A percentile compares a stretch with the other conserved stretches of the same genome.
Evolutionary conservation across 768 basidiomycete species (phyloP).

Genomic region (Podaxis sp.): DNA sequence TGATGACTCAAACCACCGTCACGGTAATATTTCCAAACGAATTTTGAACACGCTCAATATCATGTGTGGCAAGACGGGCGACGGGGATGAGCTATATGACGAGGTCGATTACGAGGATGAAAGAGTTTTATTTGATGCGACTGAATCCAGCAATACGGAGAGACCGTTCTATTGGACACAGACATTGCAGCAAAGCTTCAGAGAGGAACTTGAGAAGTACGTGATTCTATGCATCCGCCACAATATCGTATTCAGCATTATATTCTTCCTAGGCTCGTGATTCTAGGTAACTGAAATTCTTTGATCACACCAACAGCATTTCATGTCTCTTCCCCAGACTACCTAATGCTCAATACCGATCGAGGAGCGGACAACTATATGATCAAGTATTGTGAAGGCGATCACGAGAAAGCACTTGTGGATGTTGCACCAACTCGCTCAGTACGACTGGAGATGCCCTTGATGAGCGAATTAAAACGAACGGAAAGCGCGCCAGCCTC

Average conservation of each 20-base stretch:
- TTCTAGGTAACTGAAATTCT: conserved; percentile 49
- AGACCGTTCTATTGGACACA: conserved; percentile 82
- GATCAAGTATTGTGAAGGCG: conserved; percentile 86
- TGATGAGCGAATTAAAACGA: conserved; percentile 65
- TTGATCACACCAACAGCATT: neutral
- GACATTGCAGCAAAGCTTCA: conserved; percentile 72
- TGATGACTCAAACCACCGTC: conserved; percentile 78
- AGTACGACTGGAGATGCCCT: conserved; percentile 61
- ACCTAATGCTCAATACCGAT: conserved; percentile 91
- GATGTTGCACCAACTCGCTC: conserved; percentile 76
- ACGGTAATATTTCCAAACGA: conserved; percentile 63
- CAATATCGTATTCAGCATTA: conserved; percentile 10
- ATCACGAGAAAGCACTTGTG: conserved; percentile 72
- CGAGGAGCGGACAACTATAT: conserved; percentile 87
- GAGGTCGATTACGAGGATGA: conserved; percentile 76
- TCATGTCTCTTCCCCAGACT: conserved; percentile 44
- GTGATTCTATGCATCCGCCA: conserved; percentile 16
- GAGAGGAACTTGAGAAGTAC: conserved; percentile 86
- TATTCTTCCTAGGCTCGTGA: conserved; percentile 57
- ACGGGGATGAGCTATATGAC: conserved; percentile 63
- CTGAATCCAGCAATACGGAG: conserved; percentile 49
- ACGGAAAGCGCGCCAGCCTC: conserved; percentile 29
- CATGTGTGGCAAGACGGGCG: conserved; percentile 82
- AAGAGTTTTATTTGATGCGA: conserved; percentile 60
- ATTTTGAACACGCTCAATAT: conserved; percentile 66